Evolutionary conservation across 306 rosid genomes (phyloP).

Genomic region (Mimosa pudica): DNA sequence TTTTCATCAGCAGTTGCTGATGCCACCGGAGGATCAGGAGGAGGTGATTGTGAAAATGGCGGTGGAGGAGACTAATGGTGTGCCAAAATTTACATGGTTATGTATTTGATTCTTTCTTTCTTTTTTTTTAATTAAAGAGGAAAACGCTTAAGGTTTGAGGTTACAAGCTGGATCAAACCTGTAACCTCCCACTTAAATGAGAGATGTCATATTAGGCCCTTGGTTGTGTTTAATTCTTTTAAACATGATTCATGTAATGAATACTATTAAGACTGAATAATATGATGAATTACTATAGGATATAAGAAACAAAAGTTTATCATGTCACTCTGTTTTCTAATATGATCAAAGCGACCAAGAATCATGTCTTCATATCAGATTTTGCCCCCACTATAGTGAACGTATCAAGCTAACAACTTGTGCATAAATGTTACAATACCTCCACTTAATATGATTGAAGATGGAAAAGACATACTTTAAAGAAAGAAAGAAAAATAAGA

Average conservation of each 20-base stretch:
- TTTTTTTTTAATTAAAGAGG: too few relatives aligned
- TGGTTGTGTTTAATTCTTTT: background rate
- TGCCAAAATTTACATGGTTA: background rate
- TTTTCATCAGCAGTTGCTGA: too few relatives aligned
- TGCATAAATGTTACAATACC: slow-evolving; percentile 33
- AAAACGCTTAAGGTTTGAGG: too few relatives aligned
- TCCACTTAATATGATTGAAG: slow-evolving; percentile 39
- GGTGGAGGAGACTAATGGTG: background rate
- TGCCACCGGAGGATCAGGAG: too few relatives aligned
- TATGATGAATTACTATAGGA: background rate
- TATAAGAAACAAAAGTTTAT: background rate
- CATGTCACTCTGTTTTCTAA: background rate
- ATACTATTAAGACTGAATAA: slow-evolving; percentile 2
- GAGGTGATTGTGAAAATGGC: background rate
- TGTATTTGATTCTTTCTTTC: background rate
- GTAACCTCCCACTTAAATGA: too few relatives aligned
- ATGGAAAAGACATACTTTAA: slow-evolving; percentile 47
- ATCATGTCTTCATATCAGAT: slow-evolving; percentile 3
- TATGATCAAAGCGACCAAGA: background rate
- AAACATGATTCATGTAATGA: background rate
- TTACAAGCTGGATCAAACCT: too few relatives aligned
- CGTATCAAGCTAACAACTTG: slow-evolving; percentile 35
- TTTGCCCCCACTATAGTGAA: slow-evolving; percentile 26
- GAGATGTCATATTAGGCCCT: too few relatives aligned
- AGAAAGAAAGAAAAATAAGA: slow-evolving; percentile 5